Conservation (phyloP, 176 grass and related monocot genomes). For the Phoenix dactylifera region DNA sequence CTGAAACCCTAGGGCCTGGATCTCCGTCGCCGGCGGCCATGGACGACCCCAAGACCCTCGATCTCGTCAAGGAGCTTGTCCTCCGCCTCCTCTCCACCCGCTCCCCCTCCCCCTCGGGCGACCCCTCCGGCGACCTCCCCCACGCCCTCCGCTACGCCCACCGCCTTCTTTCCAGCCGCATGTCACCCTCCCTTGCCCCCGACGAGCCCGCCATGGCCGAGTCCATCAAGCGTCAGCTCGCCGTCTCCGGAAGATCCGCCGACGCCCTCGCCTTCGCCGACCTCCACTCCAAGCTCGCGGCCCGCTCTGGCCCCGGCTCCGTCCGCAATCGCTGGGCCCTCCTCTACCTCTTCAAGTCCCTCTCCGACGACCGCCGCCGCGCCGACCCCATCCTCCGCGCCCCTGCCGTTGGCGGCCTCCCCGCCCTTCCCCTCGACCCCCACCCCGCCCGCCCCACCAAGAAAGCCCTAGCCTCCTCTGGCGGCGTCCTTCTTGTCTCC, state of each 20-base stretch:
- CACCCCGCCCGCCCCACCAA: constrained; percentile 6
- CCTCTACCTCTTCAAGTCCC: constrained; percentile 84
- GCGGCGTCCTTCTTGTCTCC: constrained; percentile 67
- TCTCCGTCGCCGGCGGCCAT: constrained; percentile 20
- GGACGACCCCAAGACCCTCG: constrained; percentile 69
- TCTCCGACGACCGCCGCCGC: constrained; percentile 47
- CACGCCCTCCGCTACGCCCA: constrained; percentile 58
- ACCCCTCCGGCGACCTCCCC: constrained; percentile 16
- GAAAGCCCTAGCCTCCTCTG: constrained; percentile 28
- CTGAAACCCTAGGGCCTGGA: constrained; percentile 48
- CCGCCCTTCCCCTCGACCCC: constrained; percentile 14
- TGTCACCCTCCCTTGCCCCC: constrained; percentile 48
- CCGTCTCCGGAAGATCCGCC: constrained; percentile 45
- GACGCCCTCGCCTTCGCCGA: constrained; percentile 80
- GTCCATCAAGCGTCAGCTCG: constrained; percentile 80
- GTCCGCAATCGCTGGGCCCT: constrained; percentile 73
- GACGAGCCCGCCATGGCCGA: constrained; percentile 84
- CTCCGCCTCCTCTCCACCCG: constrained; percentile 40
- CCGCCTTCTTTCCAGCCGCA: constrained; percentile 78
- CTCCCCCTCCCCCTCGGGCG: constrained; percentile 10
- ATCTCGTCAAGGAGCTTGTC: constrained; percentile 87
- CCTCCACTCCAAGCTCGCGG: constrained; percentile 85
- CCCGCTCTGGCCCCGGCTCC: constrained; percentile 42
- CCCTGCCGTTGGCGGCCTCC: constrained; percentile 15
- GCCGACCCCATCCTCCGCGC: constrained; percentile 21